These are phyloP conservation scores for Russula vinacea DNA, from an alignment of 768 basidiomycete species.

Conservation along the genomic window DNA sequence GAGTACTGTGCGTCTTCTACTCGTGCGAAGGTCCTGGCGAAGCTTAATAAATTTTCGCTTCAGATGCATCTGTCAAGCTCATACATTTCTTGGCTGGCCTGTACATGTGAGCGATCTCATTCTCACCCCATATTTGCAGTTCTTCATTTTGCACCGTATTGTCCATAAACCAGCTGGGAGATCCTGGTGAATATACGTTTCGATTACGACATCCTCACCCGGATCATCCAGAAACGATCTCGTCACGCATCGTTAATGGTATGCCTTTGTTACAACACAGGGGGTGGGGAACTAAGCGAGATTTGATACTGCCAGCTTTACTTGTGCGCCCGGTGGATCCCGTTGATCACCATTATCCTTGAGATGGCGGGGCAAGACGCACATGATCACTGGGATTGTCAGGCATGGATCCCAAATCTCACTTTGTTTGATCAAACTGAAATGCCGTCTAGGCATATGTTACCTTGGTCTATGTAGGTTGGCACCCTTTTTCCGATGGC, in stretches of 20 bases:
- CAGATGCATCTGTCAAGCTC: not conserved
- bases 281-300: not conserved
- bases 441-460: not conserved
- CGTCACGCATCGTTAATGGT: slow-evolving; percentile 7
- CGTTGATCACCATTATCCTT: not conserved
- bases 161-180: slow-evolving; percentile 20
- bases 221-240: not conserved
- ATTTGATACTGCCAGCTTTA: not conserved
- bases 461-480: not conserved
- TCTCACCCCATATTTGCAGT: not conserved
- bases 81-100: slow-evolving; percentile 18
- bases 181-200: slow-evolving; percentile 14
- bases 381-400: not conserved
- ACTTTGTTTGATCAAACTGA: not conserved
- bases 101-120: slow-evolving; percentile 13
- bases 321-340: not conserved
- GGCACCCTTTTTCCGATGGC: not conserved
- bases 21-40: not conserved
- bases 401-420: not conserved
- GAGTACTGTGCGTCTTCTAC: not conserved
- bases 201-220: slow-evolving; percentile 3
- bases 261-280: not conserved
- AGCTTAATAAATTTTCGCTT: not conserved
- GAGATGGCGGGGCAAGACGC: not conserved
- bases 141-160: not conserved